Base-by-base conservation (phyloP, 805 yeast genomes). In the Ogataea sp. region DNA sequence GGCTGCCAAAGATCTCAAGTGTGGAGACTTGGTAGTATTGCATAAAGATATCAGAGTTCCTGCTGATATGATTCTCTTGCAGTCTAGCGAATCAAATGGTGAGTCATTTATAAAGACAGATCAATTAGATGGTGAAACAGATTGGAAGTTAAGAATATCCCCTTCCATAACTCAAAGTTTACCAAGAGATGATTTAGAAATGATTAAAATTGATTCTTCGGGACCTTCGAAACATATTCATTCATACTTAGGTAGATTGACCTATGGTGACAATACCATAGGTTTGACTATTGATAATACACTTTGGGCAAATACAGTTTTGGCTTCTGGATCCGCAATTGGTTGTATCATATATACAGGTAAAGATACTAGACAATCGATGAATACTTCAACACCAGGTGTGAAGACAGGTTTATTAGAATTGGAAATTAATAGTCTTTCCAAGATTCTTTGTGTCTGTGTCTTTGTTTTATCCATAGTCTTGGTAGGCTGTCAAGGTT, bases 71-170 rank as follows among this genome's bases (percentile, higher is more conserved):
- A 65, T 93, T 7, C 61, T 93, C 21, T 62, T 93, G 33, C 94
- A 86, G 55, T 80, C 96, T 1, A 79, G 87, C 41, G 96, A 86
- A 55, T 61, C 66, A 3, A 69, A 73, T 3, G 97, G 96, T 7
- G 99, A 93, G 55, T 73, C 89, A 2, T 93, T 94, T 52, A 85
- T 93, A 47, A 84, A 95, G 52, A 93, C 99, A 1, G 99, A 93
- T 65, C 99, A 93, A 62, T 68, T 93, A 37, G 99, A 93, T 60
- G 99, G 99, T 55, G 99, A 93, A 60, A 93, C 99, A 6, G 99
- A 93, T 63, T 93, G 99, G 99, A 93, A 93, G 58, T 67, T 93
- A 40, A 69, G 98, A 51, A 64, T 85, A 29, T 93, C 96, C 0
- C 72, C 80, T 36, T 71, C 79, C 11, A 52, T 78, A 23, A 85